A percentile compares a stretch with the other conserved stretches of the same genome.
Evolutionary conservation across 345 rosid species (phyloP).

Genomic region (Dipteronia dyeriana): DNA sequence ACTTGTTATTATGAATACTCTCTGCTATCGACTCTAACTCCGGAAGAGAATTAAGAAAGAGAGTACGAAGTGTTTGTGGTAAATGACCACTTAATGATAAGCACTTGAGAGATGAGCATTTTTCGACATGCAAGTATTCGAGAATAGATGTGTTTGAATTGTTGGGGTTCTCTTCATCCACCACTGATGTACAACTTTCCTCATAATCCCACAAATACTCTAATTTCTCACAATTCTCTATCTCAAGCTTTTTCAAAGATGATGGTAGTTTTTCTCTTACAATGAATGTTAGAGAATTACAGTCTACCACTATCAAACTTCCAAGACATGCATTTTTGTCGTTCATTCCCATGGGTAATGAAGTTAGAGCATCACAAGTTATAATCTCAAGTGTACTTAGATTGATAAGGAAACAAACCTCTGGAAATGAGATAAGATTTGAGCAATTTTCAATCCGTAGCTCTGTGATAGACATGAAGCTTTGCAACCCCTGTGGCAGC

Average conservation of each 20-base stretch:
- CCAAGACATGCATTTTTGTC: background rate
- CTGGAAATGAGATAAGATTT: background rate
- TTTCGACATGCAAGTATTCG: background rate
- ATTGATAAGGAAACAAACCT: background rate
- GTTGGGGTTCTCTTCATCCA: background rate
- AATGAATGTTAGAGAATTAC: background rate
- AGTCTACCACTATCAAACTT: background rate
- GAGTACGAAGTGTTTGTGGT: background rate
- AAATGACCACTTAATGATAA: background rate
- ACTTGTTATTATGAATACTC: too few species aligned
- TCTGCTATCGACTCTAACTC: too few species aligned
- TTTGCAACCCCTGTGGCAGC: background rate
- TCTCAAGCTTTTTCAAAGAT: background rate
- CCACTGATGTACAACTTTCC: background rate
- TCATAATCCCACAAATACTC: conserved; percentile 11
- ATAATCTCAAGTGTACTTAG: background rate
- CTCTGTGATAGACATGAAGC: background rate
- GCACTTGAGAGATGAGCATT: background rate
- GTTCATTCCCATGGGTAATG: background rate
- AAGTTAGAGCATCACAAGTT: background rate
- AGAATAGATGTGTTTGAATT: background rate
- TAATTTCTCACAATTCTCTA: conserved; percentile 17
- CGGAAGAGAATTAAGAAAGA: background rate
- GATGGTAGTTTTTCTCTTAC: background rate
- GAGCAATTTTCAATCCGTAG: background rate